phyloP scores from a whole-genome alignment of 495 filamentous ascomycete genomes.

The Aspergillus taichungensis region DNA sequence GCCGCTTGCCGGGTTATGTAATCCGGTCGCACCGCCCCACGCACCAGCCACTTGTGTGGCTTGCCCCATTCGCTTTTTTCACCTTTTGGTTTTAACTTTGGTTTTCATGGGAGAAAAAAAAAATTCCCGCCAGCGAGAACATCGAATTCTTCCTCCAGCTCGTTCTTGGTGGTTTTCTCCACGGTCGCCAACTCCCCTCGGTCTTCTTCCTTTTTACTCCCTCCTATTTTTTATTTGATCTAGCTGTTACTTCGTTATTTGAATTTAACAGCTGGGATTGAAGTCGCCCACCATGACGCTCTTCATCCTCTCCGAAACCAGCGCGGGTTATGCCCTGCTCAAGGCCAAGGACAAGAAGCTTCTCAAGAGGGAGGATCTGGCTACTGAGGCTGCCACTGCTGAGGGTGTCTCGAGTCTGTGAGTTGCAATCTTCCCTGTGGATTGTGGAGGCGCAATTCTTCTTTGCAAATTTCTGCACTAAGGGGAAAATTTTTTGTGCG shows the following conservation, averaged over 20 bases:
- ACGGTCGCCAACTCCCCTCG: slow-evolving; percentile 13
- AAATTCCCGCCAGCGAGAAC: slow-evolving; percentile 15
- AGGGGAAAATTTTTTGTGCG: slow-evolving; percentile 18
- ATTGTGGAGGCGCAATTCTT: slow-evolving; percentile 1
- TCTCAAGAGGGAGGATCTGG: slow-evolving; percentile 72
- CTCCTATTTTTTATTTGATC: slow-evolving; percentile 10
- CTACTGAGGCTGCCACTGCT: slow-evolving; percentile 62
- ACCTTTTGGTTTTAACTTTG: slow-evolving; percentile 6
- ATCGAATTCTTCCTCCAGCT: slow-evolving; percentile 12
- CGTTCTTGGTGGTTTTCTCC: slow-evolving; percentile 16
- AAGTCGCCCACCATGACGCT: slow-evolving; percentile 54
- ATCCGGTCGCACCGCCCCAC: slow-evolving; percentile 13
- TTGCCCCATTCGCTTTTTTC: slow-evolving; percentile 18
- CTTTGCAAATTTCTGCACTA: slow-evolving; percentile 1
- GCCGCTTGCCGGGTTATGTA: slow-evolving; percentile 16
- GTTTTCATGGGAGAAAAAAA: slow-evolving; percentile 1
- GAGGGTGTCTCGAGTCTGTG: slow-evolving; percentile 85
- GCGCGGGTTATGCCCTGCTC: slow-evolving; percentile 93
- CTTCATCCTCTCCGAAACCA: slow-evolving; percentile 84
- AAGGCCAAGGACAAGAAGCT: slow-evolving; percentile 98
- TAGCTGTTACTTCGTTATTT: slow-evolving; percentile 11
- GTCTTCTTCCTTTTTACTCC: slow-evolving; percentile 5
- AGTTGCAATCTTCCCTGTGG: slow-evolving; percentile 25
- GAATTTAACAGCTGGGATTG: slow-evolving; percentile 20
- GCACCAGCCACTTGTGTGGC: slow-evolving; percentile 14